phyloP scores from a whole-genome alignment of 176 grass and related monocot genomes.

The Panicum miliaceum region DNA sequence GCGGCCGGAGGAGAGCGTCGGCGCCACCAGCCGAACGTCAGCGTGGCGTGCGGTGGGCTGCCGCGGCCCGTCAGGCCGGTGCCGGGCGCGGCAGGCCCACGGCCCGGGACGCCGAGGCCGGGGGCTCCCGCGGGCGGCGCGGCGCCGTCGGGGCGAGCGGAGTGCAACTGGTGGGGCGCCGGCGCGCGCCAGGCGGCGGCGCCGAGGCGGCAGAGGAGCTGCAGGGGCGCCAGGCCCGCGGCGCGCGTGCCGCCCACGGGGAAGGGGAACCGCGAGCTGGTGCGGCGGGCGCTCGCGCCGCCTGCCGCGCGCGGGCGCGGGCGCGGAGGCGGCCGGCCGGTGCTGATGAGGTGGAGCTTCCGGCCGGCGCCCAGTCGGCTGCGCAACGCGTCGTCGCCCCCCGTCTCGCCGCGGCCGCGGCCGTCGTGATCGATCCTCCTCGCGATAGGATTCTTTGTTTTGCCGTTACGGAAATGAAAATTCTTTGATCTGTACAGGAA shows the following conservation, averaged over 20 bases:
- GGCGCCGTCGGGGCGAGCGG: not conserved
- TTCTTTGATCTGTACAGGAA: not conserved
- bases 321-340: not conserved
- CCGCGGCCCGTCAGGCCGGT: slow-evolving; percentile 24
- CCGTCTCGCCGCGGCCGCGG: slow-evolving; percentile 32
- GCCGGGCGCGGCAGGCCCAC: not conserved
- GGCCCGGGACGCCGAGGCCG: slow-evolving; percentile 3
- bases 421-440: slow-evolving; percentile 1
- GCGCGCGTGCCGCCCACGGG: slow-evolving; percentile 44
- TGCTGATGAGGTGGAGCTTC: slow-evolving; percentile 69
- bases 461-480: not conserved
- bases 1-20: not conserved
- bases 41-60: not conserved
- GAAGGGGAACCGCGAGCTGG: slow-evolving; percentile 67
- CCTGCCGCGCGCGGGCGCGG: slow-evolving; percentile 33
- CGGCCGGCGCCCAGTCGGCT: slow-evolving; percentile 66
- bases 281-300: slow-evolving; percentile 67
- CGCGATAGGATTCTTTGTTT: not conserved
- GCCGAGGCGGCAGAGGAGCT: slow-evolving; percentile 29
- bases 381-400: slow-evolving; percentile 50
- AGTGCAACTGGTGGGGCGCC: slow-evolving; percentile 37
- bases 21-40: not conserved
- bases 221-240: slow-evolving; percentile 18
- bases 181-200: not conserved
- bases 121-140: not conserved